Evolutionary conservation across 805 yeast genomes (phyloP).

Genomic region (Nakazawaea siamensis): DNA sequence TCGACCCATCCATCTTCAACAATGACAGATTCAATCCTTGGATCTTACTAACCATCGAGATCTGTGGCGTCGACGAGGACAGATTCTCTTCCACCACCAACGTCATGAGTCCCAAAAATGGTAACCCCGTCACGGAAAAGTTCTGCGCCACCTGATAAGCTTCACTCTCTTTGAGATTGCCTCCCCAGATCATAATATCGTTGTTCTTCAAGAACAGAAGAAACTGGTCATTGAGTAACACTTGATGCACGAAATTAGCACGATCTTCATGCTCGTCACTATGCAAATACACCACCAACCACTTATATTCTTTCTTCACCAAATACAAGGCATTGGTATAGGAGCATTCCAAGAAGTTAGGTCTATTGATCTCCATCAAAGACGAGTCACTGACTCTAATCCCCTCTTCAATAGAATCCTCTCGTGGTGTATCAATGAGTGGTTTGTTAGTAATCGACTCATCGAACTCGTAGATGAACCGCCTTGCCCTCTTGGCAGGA

Average conservation of each 20-base stretch:
- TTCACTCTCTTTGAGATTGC: conserved; percentile 74
- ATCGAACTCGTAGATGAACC: conserved; percentile 24
- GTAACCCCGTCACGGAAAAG: conserved; percentile 63
- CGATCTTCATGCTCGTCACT: conserved; percentile 65
- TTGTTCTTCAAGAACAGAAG: conserved; percentile 37
- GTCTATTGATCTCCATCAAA: conserved; percentile 16
- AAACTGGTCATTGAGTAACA: conserved; percentile 45
- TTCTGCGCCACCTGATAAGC: conserved; percentile 77
- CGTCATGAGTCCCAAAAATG: conserved; percentile 74
- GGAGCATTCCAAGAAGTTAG: conserved; percentile 58
- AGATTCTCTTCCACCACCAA: conserved; percentile 50
- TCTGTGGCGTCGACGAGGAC: conserved; percentile 44
- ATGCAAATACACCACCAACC: conserved; percentile 66
- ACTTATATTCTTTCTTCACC: conserved; percentile 63
- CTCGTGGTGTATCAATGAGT: neutral
- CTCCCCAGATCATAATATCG: conserved; percentile 76
- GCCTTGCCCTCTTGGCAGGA: conserved; percentile 24
- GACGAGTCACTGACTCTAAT: conserved; percentile 11
- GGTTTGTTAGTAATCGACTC: conserved; percentile 13
- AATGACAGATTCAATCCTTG: conserved; percentile 48
- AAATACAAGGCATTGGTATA: conserved; percentile 71
- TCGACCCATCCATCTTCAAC: conserved; percentile 20
- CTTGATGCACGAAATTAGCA: conserved; percentile 38
- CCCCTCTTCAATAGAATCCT: conserved; percentile 1
- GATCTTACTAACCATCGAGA: conserved; percentile 51